phyloP scores from a whole-genome alignment of 805 yeast species.

The Yarrowia bubula region DNA sequence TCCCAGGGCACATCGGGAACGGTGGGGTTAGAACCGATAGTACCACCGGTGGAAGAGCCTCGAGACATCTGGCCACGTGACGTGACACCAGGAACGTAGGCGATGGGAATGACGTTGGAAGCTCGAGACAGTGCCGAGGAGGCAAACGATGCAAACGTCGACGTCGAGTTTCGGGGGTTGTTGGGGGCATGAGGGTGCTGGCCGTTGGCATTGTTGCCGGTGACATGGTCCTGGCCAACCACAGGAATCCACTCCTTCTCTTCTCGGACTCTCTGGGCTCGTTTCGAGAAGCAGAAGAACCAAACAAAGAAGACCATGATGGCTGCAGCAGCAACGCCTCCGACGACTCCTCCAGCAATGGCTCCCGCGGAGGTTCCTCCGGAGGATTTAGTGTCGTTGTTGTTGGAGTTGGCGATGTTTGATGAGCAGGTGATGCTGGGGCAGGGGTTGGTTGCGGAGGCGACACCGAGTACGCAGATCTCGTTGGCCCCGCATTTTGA shows the following conservation, averaged over 20 bases:
- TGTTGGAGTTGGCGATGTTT: neutral
- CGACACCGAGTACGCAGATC: neutral
- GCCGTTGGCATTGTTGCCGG: constrained; percentile 36
- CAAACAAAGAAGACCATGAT: constrained; percentile 43
- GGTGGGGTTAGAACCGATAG: constrained; percentile 32
- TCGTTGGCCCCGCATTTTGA: constrained; percentile 1
- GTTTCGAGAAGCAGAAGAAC: constrained; percentile 43
- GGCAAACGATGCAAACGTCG: constrained; percentile 33
- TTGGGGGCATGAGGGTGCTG: constrained; percentile 29
- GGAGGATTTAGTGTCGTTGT: constrained; percentile 14
- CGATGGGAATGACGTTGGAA: constrained; percentile 85
- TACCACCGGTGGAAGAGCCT: constrained; percentile 28
- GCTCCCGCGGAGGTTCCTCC: constrained; percentile 48
- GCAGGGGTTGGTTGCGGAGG: constrained; percentile 4
- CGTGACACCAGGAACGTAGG: constrained; percentile 89
- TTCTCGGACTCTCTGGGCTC: constrained; percentile 34
- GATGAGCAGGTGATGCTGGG: neutral
- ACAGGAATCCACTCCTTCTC: constrained; percentile 23
- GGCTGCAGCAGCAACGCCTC: constrained; percentile 50
- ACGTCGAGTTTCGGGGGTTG: neutral
- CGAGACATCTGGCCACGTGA: constrained; percentile 30
- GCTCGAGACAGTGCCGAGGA: constrained; percentile 62
- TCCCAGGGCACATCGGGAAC: constrained; percentile 32
- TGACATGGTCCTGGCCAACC: neutral
- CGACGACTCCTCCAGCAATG: constrained; percentile 71